Conservation (phyloP, 1,284 basidiomycete genomes). For the Ustilago nuda region DNA sequence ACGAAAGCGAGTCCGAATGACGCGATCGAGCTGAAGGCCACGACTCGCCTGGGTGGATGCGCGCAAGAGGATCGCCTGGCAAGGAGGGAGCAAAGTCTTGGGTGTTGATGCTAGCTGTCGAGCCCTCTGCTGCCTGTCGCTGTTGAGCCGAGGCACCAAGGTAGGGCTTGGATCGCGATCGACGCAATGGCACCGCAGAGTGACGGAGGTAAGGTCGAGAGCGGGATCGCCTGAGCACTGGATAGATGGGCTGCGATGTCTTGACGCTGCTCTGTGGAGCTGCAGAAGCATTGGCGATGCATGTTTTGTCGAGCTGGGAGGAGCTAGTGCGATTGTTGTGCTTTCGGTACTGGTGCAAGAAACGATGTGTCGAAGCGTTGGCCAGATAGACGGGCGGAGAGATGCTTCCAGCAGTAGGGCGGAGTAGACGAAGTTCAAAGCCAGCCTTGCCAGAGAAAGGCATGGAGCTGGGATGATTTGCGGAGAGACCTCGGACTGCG, state of each 20-base stretch:
- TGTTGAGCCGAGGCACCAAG: conserved; percentile 22
- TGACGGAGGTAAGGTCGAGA: conserved; percentile 46
- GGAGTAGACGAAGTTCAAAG: conserved; percentile 55
- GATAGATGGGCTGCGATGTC: conserved; percentile 18
- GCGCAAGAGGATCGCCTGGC: conserved; percentile 42
- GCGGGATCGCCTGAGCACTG: conserved; percentile 34
- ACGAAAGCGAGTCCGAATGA: conserved; percentile 25
- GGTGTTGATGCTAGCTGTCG: conserved; percentile 10
- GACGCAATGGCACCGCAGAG: conserved; percentile 27
- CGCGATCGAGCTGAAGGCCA: conserved; percentile 48
- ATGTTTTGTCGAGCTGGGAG: not conserved
- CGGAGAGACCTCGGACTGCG: not conserved
- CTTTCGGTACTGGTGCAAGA: conserved; percentile 26
- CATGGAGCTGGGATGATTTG: conserved; percentile 18
- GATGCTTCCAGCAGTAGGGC: conserved; percentile 33
- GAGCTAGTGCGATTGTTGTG: not conserved
- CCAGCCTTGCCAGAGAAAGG: conserved; percentile 52
- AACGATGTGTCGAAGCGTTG: conserved; percentile 52
- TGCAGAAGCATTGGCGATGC: not conserved
- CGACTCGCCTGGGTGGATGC: conserved; percentile 30
- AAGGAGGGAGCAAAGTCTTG: conserved; percentile 48
- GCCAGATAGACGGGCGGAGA: conserved; percentile 45
- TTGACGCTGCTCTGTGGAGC: not conserved
- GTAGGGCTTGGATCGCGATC: conserved; percentile 48
- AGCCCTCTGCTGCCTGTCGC: conserved; percentile 11